phyloP scores from a whole-genome alignment of 164 flowering plant genomes.

The Stephania cephalantha region DNA sequence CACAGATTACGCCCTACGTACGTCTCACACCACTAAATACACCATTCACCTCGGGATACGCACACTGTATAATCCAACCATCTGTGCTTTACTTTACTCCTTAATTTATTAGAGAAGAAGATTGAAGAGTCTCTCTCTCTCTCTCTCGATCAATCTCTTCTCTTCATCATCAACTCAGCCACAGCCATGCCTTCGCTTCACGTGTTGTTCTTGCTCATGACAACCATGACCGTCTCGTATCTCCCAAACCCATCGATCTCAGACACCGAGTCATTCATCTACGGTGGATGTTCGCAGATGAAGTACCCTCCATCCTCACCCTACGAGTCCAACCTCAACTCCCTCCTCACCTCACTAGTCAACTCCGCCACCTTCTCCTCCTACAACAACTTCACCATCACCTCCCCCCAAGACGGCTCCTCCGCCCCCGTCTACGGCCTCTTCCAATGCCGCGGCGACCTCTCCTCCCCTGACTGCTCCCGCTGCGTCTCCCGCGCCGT shows the following conservation, averaged over 20 bases:
- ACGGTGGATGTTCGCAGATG: constrained; percentile 75
- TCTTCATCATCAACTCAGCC: constrained; percentile 1
- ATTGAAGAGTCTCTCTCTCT: no score
- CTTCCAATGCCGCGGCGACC: constrained; percentile 87
- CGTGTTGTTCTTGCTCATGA: no score
- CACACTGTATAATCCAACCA: neutral
- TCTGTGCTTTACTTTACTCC: neutral
- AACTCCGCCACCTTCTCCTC: constrained; percentile 78
- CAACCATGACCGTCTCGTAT: constrained; percentile 9
- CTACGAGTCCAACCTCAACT: constrained; percentile 63
- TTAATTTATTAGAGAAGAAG: no score
- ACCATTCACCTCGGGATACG: neutral
- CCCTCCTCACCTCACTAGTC: constrained; percentile 76
- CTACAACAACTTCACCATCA: constrained; percentile 73
- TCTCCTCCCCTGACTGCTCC: constrained; percentile 78
- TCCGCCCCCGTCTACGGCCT: constrained; percentile 67
- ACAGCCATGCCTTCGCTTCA: neutral
- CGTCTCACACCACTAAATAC: neutral
- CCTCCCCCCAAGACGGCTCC: constrained; percentile 15
- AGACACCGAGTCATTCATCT: constrained; percentile 51
- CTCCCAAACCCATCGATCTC: constrained; percentile 14
- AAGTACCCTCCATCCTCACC: constrained; percentile 44
- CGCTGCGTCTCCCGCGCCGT: constrained; percentile 56
- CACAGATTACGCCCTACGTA: neutral
- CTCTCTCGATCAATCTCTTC: neutral